Evolutionary conservation across 2,329 filamentous ascomycete species (phyloP).

Genomic region (Diaporthe australafricana): DNA sequence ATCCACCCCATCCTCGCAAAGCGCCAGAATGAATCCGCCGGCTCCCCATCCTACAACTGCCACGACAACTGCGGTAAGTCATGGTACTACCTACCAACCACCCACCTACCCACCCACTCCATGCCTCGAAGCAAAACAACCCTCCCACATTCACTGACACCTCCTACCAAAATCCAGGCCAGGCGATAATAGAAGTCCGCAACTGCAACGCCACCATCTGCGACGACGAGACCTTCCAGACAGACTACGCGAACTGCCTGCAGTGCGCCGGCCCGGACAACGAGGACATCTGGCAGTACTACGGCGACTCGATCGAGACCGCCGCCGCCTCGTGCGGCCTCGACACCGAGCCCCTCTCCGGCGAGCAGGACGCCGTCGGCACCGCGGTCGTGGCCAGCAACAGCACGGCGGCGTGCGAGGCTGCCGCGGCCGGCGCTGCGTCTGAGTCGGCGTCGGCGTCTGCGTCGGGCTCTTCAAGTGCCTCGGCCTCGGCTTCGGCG

Average conservation of each 20-base stretch:
- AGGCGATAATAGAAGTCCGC: slow-evolving; percentile 50
- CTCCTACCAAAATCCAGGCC: slow-evolving; percentile 38
- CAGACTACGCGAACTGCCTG: slow-evolving; percentile 54
- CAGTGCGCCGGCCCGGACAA: slow-evolving; percentile 54
- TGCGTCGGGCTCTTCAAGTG: slow-evolving; percentile 21
- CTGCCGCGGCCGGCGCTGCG: slow-evolving; percentile 23
- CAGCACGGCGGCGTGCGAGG: slow-evolving; percentile 23
- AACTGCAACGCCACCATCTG: slow-evolving; percentile 47
- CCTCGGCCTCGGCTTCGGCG: not conserved
- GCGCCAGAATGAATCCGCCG: slow-evolving; percentile 49
- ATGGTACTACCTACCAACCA: not conserved
- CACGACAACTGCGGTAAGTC: slow-evolving; percentile 57
- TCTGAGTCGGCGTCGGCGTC: slow-evolving; percentile 13
- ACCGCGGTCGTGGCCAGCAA: slow-evolving; percentile 35
- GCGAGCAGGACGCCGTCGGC: slow-evolving; percentile 39
- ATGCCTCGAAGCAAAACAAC: not conserved
- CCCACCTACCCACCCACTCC: not conserved
- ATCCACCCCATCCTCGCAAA: slow-evolving; percentile 32
- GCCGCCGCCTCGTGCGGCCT: slow-evolving; percentile 46
- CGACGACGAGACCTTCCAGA: slow-evolving; percentile 50
- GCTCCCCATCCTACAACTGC: slow-evolving; percentile 55
- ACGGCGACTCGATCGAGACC: slow-evolving; percentile 47
- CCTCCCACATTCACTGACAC: not conserved
- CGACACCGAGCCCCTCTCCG: slow-evolving; percentile 39
- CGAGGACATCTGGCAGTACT: slow-evolving; percentile 55